These are phyloP conservation scores for Paramecium bursaria DNA, from an alignment of 73 alveolate genomes.

Conservation along the genomic window DNA sequence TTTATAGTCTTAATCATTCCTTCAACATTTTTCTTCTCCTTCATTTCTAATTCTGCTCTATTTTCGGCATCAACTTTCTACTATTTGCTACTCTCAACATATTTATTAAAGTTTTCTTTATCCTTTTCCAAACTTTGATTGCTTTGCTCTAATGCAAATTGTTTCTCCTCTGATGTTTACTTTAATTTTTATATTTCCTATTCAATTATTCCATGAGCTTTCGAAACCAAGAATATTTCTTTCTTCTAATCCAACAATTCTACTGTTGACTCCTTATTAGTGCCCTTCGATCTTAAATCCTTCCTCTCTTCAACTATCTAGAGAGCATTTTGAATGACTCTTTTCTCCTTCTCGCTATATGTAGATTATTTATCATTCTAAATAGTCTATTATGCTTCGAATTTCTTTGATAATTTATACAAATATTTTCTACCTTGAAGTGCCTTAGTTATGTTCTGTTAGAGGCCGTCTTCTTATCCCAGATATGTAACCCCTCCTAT, in stretches of 20 bases:
- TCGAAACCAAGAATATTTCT: slow-evolving; percentile 69
- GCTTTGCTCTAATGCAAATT: slow-evolving; percentile 63
- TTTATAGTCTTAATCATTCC: slow-evolving; percentile 49
- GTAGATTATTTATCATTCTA: slow-evolving; percentile 22
- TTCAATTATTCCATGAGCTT: slow-evolving; percentile 69
- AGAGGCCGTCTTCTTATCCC: slow-evolving; percentile 60
- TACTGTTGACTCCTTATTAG: slow-evolving; percentile 59
- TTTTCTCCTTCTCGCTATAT: slow-evolving; percentile 43
- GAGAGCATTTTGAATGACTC: slow-evolving; percentile 44
- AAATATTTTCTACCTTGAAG: slow-evolving; percentile 1
- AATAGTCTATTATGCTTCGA: slow-evolving; percentile 23
- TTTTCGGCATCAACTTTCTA: slow-evolving; percentile 66
- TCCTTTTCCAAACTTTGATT: slow-evolving; percentile 45
- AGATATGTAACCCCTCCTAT: neutral
- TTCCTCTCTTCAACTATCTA: slow-evolving; percentile 56
- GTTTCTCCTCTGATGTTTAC: slow-evolving; percentile 52
- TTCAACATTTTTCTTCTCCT: slow-evolving; percentile 65
- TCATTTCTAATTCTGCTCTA: slow-evolving; percentile 64
- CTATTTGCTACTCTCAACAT: slow-evolving; percentile 55
- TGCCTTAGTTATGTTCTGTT: slow-evolving; percentile 49
- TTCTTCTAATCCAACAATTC: slow-evolving; percentile 64
- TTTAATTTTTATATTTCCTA: slow-evolving; percentile 62
- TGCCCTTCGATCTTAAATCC: slow-evolving; percentile 62
- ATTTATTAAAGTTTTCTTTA: slow-evolving; percentile 65
- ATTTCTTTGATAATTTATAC: neutral